A percentile compares a stretch with the other conserved stretches of the same genome.
Evolutionary conservation across 805 yeast genomes (phyloP).

Genomic region (Metschnikowia corniflorae): DNA sequence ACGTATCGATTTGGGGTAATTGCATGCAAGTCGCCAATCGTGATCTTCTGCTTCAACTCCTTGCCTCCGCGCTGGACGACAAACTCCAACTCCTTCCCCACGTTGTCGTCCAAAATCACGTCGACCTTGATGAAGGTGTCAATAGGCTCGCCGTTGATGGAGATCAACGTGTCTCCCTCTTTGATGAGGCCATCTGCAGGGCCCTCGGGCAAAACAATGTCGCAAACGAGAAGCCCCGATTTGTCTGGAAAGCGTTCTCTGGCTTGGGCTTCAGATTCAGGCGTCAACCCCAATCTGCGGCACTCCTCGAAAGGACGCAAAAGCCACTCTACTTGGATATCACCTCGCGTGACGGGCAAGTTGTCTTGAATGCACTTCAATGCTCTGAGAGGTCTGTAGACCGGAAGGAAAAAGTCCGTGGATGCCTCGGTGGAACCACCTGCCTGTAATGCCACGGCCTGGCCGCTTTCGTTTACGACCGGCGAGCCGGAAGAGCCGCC

Average conservation of each 20-base stretch:
- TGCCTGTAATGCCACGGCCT: slow-evolving; percentile 89
- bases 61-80: slow-evolving; percentile 57
- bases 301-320: slow-evolving; percentile 89
- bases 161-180: slow-evolving; percentile 83
- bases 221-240: slow-evolving; percentile 81
- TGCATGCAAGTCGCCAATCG: slow-evolving; percentile 70
- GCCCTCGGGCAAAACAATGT: slow-evolving; percentile 76
- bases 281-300: slow-evolving; percentile 75
- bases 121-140: slow-evolving; percentile 78
- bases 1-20: slow-evolving; percentile 82
- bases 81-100: slow-evolving; percentile 56
- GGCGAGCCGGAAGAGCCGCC: slow-evolving; percentile 97
- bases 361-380: slow-evolving; percentile 63
- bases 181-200: slow-evolving; percentile 70
- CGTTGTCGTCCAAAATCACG: slow-evolving; percentile 68
- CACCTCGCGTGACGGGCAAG: slow-evolving; percentile 74
- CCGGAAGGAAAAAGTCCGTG: slow-evolving; percentile 87
- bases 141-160: slow-evolving; percentile 63
- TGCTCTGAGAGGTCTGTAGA: slow-evolving; percentile 79
- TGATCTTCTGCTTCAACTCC: slow-evolving; percentile 46
- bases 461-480: slow-evolving; percentile 84
- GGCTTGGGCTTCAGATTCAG: slow-evolving; percentile 67
- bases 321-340: slow-evolving; percentile 87
- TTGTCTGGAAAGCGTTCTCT: slow-evolving; percentile 66
- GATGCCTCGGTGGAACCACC: slow-evolving; percentile 92